Evolutionary conservation across 2,329 filamentous ascomycete genomes (phyloP), one percentile per base, ranked within the genome.

Genomic region (Whalleya microplaca): DNA sequence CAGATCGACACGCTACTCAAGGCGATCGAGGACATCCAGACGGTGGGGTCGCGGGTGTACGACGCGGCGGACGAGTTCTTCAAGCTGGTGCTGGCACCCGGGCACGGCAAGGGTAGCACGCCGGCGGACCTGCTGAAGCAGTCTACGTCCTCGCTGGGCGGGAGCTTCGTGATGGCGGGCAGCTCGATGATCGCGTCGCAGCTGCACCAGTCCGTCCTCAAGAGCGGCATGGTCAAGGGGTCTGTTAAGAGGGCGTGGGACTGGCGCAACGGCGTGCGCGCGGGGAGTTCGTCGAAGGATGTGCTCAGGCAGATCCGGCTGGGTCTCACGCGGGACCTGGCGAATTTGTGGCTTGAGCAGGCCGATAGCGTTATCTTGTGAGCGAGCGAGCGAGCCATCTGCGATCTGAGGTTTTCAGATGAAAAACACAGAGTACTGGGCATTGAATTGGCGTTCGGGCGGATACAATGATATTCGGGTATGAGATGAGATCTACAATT

Each of bases 31-130:
- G 81, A 81, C 58, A 84, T 88, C n/a, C 66, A 94, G 71, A 90
- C 90, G 0, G 88, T 95, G 16, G 80, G 87, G 5, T 82, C 84
- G 18, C 83, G 88, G 48, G 87, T 96, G 7, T 92, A 88, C 68
- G 77, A 80, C 0, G 86, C 89, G 21, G 91, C 89, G 69, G 88
- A 92, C 62, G 89, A 92, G 66, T 94, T 92, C 69, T 86, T 96
- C 69, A 78, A 84, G 59, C 84, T 92, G 1, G 89, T 92, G 5
- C 76, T 96, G 20, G 79, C 85, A n/a, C 88, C 90, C 5, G 85
- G 84, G 16, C 84, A 86, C 46, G 87, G 84, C 51, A 84, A 81
- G 71, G 84, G 83, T 1, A 83, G 86, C 0, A 84, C 84, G 16
- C 88, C 88, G 0, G 82, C 83, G 3, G 85, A 88, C 56, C 76